Evolutionary conservation across 208 protist genomes (phyloP), one percentile per base, ranked within the genome.

Genomic region (Trypanosoma congolense): DNA sequence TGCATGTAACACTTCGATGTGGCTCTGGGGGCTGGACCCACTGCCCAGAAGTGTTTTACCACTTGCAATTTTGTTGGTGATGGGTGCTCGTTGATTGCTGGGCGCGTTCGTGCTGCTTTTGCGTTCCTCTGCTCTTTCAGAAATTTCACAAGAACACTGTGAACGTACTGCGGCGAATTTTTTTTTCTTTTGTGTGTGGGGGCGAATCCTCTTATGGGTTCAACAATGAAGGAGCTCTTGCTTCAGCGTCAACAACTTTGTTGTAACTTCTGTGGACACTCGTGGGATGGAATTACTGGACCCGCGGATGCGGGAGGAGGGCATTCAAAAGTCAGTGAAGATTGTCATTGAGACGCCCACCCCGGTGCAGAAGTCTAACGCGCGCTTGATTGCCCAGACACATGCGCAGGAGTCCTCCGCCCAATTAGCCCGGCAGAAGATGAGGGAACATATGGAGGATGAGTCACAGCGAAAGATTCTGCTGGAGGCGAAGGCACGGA

Each of bases 321-420:
- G 92, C 8, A 70, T 98, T 10, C 90, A 97, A 49, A 95, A 98
- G 76, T 97, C 93, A 2, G 96, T 98, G 24, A 95, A 98, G 74
- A 88, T 97, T 45, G 96, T 95, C 19, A 98, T 99, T 62, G 92
- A 98, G 65, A 97, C 98, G 49, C 93, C 96, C 14, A 97, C 95
- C 12, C 92, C 93, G 51, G 91, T 90, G 14, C 95, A 98, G 75
- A 92, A 98, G 75, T 82, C 84, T 10, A 68, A 80, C 40, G 93
- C 96, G 29, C 72, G 85, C 58, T 94, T 98, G 64, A 73, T 96
- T 51, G 94, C 96, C 35, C 70, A 80, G 45, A 76, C 77, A 6
- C 65, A 80, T 1, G 96, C 97, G 72, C 95, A 98, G 79, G 75
- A 85, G 70, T 90, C 96, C 25, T 65, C 65, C 44, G 95, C 91